These are phyloP conservation scores for Rhododendron ferrugineum DNA, from an alignment of 148 eudicot species.

Conservation along the genomic window DNA sequence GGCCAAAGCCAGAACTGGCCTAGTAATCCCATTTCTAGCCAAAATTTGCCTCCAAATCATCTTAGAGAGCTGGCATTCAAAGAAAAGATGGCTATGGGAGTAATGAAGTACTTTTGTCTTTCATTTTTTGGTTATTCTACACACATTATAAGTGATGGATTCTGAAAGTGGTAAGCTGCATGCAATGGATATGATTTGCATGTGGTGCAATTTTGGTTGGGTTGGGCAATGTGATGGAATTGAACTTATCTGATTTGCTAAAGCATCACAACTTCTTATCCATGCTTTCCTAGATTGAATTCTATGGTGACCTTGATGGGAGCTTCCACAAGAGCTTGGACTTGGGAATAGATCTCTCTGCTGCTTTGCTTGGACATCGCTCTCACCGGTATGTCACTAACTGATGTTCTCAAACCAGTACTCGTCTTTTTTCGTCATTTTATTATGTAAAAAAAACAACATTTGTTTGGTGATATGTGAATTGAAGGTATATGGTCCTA, in stretches of 20 bases:
- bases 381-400: conserved; percentile 54
- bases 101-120: background rate
- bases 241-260: background rate
- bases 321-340: conserved; percentile 92
- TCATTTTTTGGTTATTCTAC: background rate
- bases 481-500: background rate
- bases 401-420: background rate
- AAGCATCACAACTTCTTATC: background rate
- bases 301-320: conserved; percentile 83
- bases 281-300: conserved; percentile 48
- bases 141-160: background rate
- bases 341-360: conserved; percentile 59
- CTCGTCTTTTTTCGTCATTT: background rate
- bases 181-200: background rate
- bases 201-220: background rate
- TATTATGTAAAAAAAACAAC: too few relatives aligned
- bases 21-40: too few relatives aligned
- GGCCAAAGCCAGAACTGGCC: too few relatives aligned
- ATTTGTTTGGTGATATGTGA: background rate
- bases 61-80: too few relatives aligned
- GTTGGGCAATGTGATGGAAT: background rate
- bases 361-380: conserved; percentile 81
- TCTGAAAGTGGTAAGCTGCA: background rate
- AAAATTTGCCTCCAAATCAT: too few relatives aligned
- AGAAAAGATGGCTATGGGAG: too few relatives aligned